Conservation (phyloP, 2,329 filamentous ascomycete species). For the Ceratocystiopsis sp. region DNA sequence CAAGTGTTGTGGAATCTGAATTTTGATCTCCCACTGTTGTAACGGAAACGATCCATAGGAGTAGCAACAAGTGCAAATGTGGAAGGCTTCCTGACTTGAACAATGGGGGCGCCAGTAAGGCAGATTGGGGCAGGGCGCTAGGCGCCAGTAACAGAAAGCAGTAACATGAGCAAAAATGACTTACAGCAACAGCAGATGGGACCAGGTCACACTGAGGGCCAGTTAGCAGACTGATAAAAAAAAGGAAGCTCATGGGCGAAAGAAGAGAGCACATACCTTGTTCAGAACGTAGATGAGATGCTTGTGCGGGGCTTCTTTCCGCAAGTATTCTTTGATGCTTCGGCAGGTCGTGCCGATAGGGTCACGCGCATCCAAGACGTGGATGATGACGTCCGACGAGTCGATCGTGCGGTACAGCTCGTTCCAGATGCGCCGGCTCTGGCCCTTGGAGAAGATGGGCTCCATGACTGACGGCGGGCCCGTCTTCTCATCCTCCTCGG, state of each 20-base stretch:
- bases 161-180: conserved; percentile 17
- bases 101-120: conserved; percentile 35
- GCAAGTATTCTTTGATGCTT: conserved; percentile 83
- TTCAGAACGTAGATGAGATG: conserved; percentile 81
- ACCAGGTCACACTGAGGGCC: conserved; percentile 55
- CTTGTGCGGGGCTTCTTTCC: conserved; percentile 73
- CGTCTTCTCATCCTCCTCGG: conserved; percentile 16
- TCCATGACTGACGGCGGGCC: conserved; percentile 47
- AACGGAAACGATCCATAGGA: conserved; percentile 81
- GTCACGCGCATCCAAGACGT: conserved; percentile 79
- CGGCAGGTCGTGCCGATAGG: conserved; percentile 79
- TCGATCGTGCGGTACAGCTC: conserved; percentile 68
- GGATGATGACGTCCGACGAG: conserved; percentile 90
- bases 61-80: conserved; percentile 26
- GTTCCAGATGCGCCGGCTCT: conserved; percentile 94
- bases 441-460: conserved; percentile 85
- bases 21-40: conserved; percentile 94
- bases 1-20: conserved; percentile 49
- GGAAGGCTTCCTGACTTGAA: conserved; percentile 72
- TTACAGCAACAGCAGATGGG: conserved; percentile 85
- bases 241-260: too few species aligned
- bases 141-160: conserved; percentile 10
- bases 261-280: conserved; percentile 27
- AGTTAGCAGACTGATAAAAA: background rate
- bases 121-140: conserved; percentile 10